Conservation (phyloP, 148 eudicot species). For the Polygonum aviculare region DNA sequence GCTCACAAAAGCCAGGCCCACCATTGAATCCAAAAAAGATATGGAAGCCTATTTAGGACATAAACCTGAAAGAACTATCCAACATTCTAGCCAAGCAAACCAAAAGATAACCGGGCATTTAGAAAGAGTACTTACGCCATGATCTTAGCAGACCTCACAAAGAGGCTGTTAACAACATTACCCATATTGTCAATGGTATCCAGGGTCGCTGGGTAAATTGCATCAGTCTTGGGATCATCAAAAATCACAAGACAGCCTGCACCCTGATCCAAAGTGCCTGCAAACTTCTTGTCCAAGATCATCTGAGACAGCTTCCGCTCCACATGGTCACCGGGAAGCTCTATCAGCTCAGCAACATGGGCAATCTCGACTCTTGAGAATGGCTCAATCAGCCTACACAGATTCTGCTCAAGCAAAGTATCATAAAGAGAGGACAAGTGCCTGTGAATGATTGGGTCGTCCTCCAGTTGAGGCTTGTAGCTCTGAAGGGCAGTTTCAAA, state of each 20-base stretch:
- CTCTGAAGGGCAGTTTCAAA: conserved; percentile 34
- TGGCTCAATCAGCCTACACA: conserved; percentile 42
- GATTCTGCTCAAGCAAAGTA: conserved; percentile 40
- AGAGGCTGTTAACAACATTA: conserved; percentile 42
- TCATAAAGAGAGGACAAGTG: conserved; percentile 39
- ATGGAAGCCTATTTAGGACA: too few relatives aligned
- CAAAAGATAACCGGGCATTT: neutral
- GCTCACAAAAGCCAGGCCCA: neutral
- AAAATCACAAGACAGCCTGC: conserved; percentile 40
- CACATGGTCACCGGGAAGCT: conserved; percentile 37
- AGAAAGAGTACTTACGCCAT: conserved; percentile 17
- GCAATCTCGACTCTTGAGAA: conserved; percentile 40
- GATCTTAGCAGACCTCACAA: conserved; percentile 41
- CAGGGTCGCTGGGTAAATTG: conserved; percentile 32
- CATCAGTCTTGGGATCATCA: conserved; percentile 41
- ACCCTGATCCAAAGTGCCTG: conserved; percentile 42
- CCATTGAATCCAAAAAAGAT: neutral
- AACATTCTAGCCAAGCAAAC: neutral
- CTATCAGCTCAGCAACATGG: conserved; percentile 37
- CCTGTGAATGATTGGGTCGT: conserved; percentile 42
- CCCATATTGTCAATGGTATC: conserved; percentile 38
- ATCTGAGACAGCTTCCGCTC: conserved; percentile 43
- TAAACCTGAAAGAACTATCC: too few relatives aligned
- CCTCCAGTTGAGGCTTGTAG: conserved; percentile 36
- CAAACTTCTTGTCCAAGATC: conserved; percentile 43